These are phyloP conservation scores for Penicillium herquei DNA, from an alignment of 495 filamentous ascomycete species.

Conservation along the genomic window DNA sequence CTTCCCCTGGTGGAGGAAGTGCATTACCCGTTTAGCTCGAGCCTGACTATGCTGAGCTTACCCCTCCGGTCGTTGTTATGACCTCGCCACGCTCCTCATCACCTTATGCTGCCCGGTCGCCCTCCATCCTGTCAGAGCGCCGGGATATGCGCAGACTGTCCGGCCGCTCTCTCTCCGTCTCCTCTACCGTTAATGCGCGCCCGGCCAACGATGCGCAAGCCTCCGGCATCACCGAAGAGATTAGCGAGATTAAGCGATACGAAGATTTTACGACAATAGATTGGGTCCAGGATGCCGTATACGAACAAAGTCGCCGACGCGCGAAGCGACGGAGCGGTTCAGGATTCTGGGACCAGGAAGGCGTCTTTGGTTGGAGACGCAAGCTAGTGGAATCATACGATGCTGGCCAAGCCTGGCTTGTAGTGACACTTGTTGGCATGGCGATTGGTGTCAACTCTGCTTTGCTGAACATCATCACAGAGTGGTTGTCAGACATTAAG, in stretches of 20 bases:
- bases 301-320: constrained; percentile 80
- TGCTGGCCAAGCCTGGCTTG: constrained; percentile 97
- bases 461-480: constrained; percentile 91
- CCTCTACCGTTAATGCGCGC: constrained; percentile 58
- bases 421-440: constrained; percentile 88
- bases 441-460: constrained; percentile 93
- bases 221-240: constrained; percentile 84
- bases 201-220: constrained; percentile 39
- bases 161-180: constrained; percentile 53
- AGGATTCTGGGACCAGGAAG: constrained; percentile 72
- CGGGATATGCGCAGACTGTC: constrained; percentile 70
- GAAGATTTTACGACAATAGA: constrained; percentile 99
- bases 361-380: constrained; percentile 74
- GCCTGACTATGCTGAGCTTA: constrained; percentile 34
- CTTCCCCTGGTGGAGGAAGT: constrained; percentile 13
- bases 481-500: constrained; percentile 96
- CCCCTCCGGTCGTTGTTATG: constrained; percentile 54
- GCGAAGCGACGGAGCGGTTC: constrained; percentile 69
- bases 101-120: constrained; percentile 51
- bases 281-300: constrained; percentile 96
- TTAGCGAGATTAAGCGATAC: constrained; percentile 96
- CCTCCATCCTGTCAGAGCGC: constrained; percentile 52
- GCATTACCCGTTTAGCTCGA: constrained; percentile 19
- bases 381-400: constrained; percentile 87
- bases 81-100: constrained; percentile 59